Evolutionary conservation across 164 flowering plant species (phyloP).

Genomic region (Dillenia suffruticosa): DNA sequence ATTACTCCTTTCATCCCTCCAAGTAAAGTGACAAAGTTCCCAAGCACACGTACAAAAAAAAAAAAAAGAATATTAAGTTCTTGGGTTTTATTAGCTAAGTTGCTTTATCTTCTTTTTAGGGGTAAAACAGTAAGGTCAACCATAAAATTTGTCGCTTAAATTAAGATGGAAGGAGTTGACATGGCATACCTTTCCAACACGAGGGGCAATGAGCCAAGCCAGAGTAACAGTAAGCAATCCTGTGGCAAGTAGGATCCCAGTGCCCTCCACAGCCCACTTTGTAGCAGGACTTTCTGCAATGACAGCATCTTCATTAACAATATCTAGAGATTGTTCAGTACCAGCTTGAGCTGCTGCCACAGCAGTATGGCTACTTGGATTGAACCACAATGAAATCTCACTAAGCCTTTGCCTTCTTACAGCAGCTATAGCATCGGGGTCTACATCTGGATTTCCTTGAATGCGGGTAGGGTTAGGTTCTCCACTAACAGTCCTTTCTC

Average conservation of each 20-base stretch:
- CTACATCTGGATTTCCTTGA: conserved; percentile 43
- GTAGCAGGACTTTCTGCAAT: conserved; percentile 67
- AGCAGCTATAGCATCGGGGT: conserved; percentile 95
- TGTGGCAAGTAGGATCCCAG: conserved; percentile 90
- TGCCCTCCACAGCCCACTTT: conserved; percentile 93
- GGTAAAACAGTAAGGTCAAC: too few species aligned
- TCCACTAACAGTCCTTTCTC: conserved; percentile 74
- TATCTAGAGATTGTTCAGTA: conserved; percentile 47
- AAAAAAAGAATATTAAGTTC: too few species aligned
- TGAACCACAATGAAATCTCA: conserved; percentile 86
- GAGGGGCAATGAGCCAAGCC: conserved; percentile 97
- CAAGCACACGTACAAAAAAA: too few species aligned
- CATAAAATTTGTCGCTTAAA: background rate
- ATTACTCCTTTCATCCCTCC: too few species aligned
- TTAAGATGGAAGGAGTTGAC: background rate
- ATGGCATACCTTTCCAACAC: conserved; percentile 81
- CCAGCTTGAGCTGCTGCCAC: conserved; percentile 38
- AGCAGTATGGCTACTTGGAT: conserved; percentile 35
- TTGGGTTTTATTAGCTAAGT: too few species aligned
- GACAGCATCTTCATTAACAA: conserved; percentile 30
- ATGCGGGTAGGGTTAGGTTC: conserved; percentile 41
- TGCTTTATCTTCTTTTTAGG: too few species aligned
- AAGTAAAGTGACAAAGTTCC: too few species aligned
- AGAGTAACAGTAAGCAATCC: conserved; percentile 93
- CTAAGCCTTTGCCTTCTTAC: conserved; percentile 84